Percentiles rank a stretch among this genome's conserved stretches.
Conservation (phyloP, 2,329 filamentous ascomycete genomes). For the Hypomyces perniciosus region DNA sequence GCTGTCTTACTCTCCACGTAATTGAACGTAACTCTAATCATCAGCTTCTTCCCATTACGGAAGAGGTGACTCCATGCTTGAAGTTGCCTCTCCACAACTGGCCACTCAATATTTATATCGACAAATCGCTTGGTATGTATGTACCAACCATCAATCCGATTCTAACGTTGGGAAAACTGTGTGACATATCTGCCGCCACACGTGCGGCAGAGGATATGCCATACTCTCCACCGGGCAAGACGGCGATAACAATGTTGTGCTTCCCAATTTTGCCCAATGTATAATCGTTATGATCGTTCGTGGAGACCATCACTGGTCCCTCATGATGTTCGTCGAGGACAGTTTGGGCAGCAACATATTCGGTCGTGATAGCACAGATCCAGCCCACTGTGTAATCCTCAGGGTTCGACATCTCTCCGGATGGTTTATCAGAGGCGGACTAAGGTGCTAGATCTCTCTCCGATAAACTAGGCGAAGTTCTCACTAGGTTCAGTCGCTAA, state of each 20-base stretch:
- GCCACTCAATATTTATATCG: no score
- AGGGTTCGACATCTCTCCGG: no score
- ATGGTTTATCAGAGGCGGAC: no score
- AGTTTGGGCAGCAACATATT: conserved; percentile 31
- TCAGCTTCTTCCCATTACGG: no score
- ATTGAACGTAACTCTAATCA: no score
- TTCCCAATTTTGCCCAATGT: conserved; percentile 14
- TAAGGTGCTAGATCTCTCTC: no score
- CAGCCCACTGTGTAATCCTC: conserved; percentile 35
- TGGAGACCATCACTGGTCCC: conserved; percentile 19
- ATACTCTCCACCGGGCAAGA: conserved; percentile 15
- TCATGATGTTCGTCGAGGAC: conserved; percentile 33
- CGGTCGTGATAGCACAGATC: conserved; percentile 35
- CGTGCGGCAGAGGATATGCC: conserved; percentile 16
- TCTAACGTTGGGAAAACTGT: conserved; percentile 25
- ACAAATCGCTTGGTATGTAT: no score
- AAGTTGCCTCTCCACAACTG: no score
- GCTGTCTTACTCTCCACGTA: no score
- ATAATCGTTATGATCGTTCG: conserved; percentile 16
- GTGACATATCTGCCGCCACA: conserved; percentile 23
- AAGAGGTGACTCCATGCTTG: no score
- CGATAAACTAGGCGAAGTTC: no score
- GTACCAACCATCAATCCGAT: conserved; percentile 18
- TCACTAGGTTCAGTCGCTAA: no score
- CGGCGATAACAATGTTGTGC: conserved; percentile 19